Evolutionary conservation across 805 yeast species (phyloP), one percentile per base, ranked within the genome.

Genomic region (Lipomyces spencermartinsiae): DNA sequence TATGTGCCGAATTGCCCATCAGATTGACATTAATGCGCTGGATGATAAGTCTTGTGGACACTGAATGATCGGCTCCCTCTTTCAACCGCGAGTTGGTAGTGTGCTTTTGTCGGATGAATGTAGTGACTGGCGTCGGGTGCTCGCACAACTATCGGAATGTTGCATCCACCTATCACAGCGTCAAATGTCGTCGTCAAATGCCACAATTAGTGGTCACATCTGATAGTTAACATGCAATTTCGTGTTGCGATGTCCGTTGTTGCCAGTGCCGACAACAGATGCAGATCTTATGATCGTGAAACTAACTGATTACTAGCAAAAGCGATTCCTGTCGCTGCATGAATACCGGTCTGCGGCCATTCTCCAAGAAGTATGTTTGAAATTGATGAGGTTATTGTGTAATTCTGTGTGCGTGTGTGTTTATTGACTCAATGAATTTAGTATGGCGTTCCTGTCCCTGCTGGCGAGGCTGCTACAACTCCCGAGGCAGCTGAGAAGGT

Each of bases 281-380:
- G 2, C 14, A 25, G 43, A 43, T 6, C 10, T 16, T n/a, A 43
- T 6, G 49, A 43, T 3, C 16, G 2, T 37, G 22, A 6, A 5
- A n/a, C 56, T 31, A 53, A 53, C 34, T 22, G 33, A 6, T n/a
- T 43, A 59, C 57, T 56, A 51, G 61, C 74, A 75, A 67, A 81
- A 80, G 76, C 92, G 99, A 85, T 83, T 83, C 83, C 83, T 95
- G 75, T 93, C 98, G 19, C 87, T 95, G 74, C 99, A 95, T 78
- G 99, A 95, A 83, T 95, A 81, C 87, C 92, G 98, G 80, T 91
- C 98, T 39, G 97, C 98, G 62, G 90, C 90, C 71, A 82, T 95
- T 66, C 86, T 95, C 76, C 86, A 89, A 79, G 74, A 68, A 51
- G 74, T 74, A 68, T 65, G 72, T 67, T 33, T 5, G 19, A 43